Base-by-base conservation (phyloP, 768 basidiomycete species). In the Kwoniella pini region DNA sequence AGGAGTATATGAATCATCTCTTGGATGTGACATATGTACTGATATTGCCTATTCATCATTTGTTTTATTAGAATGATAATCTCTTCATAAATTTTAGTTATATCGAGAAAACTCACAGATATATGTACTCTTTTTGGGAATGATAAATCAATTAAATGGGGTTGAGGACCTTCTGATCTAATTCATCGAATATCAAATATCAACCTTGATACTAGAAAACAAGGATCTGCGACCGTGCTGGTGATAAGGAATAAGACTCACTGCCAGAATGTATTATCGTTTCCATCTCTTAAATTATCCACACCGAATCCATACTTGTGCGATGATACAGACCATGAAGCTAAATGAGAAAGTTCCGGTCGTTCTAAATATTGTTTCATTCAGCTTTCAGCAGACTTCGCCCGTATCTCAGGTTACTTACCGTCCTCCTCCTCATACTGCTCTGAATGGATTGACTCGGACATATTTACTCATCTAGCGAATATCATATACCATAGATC, bases 221-320 rank as follows among this genome's bases (percentile, higher is more conserved):
- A n/a, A n/a, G n/a, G 6, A 43, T 21, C 19, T 36, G 33, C 42
- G 10, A 21, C 4, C n/a, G 0, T 19, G n/a, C 5, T 39, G 17
- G 45, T 36, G 1, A n/a, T 10, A 5, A 6, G 27, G 36, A n/a
- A 10, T 2, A 22, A 19, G 7, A 83, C 91, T 77, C 77, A 98
- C 94, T 98, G 96, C 96, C 96, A 98, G 75, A 97, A 95, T 0
- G 94, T 97, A 39, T 90, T 88, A 6, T 90, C 87, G 72, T 95
- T 89, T 31, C 85, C 85, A 69, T 97, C 94, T 26, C 86, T 83
- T 43, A 98, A 81, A 77, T 93, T 93, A 74, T 96, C 92, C 38
- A 91, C 86, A 7, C 95, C 93, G 76, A 94, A 97, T 0, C 94
- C 94, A 64, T 94, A 96, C 77, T 99, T 99, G 80, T 85, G 91